phyloP scores from a whole-genome alignment of 164 flowering plant genomes.

The Piper longum region DNA sequence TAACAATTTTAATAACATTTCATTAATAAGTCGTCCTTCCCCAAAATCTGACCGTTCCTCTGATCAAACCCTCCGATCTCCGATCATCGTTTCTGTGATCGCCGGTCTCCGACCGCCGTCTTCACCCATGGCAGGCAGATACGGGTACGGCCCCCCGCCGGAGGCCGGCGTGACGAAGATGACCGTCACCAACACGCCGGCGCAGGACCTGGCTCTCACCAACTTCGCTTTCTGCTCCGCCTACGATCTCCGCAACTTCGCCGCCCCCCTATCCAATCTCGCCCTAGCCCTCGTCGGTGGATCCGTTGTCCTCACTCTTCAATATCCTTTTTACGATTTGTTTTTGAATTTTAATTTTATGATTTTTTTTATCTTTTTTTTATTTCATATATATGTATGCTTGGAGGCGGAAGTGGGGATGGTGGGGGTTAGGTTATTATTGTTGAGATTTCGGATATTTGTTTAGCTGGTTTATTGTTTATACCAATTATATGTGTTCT shows the following conservation, averaged over 20 bases:
- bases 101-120: neutral
- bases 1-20: too few species aligned
- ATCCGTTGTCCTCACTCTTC: slow-evolving; percentile 47
- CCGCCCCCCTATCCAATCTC: slow-evolving; percentile 39
- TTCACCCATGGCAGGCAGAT: slow-evolving; percentile 23
- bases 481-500: too few species aligned
- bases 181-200: slow-evolving; percentile 61
- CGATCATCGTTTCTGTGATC: too few species aligned
- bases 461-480: too few species aligned
- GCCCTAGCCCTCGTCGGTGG: slow-evolving; percentile 43
- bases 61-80: too few species aligned
- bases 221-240: slow-evolving; percentile 49
- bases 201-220: slow-evolving; percentile 47
- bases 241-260: slow-evolving; percentile 40
- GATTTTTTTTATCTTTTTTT: neutral
- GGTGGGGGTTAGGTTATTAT: too few species aligned
- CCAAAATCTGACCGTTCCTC: too few species aligned
- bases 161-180: slow-evolving; percentile 12
- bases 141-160: slow-evolving; percentile 13
- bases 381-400: neutral
- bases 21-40: too few species aligned
- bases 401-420: too few species aligned
- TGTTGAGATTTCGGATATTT: too few species aligned
- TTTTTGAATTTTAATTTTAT: neutral
- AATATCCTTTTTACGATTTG: slow-evolving; percentile 56